Evolutionary conservation across 768 basidiomycete species (phyloP).

Genomic region (Trametes gibbosa): DNA sequence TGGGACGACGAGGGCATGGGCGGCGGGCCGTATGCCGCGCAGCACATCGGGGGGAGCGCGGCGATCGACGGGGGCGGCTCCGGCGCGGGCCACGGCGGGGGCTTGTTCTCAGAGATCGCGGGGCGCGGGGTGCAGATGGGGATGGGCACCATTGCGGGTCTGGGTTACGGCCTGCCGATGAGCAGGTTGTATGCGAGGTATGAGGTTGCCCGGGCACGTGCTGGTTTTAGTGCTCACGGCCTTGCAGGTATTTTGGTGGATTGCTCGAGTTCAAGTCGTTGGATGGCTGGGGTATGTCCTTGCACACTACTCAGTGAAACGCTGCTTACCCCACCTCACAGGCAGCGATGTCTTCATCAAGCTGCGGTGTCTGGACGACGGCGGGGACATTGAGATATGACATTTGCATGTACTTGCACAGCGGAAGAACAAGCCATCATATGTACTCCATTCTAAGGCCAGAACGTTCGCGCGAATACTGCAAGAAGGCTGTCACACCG

Average conservation of each 20-base stretch:
- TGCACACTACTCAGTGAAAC: background rate
- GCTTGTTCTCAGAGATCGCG: conserved; percentile 76
- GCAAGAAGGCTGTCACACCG: background rate
- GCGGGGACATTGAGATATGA: conserved; percentile 50
- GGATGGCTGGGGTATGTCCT: conserved; percentile 74
- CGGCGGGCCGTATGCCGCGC: conserved; percentile 76
- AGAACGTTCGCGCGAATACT: too few species aligned
- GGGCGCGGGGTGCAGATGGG: conserved; percentile 75
- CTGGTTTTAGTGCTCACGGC: conserved; percentile 22
- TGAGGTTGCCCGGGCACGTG: background rate
- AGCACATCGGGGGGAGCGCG: conserved; percentile 72
- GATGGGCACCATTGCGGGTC: conserved; percentile 85
- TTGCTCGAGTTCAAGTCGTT: conserved; percentile 77
- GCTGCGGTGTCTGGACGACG: conserved; percentile 50
- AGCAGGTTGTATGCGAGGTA: conserved; percentile 68
- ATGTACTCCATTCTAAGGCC: background rate
- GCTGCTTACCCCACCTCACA: conserved; percentile 20
- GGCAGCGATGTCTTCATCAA: conserved; percentile 56
- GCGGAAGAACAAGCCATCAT: background rate
- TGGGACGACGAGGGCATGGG: conserved; percentile 40
- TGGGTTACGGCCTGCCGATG: conserved; percentile 87
- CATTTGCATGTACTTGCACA: background rate
- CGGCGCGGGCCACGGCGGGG: conserved; percentile 35
- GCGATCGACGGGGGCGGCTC: conserved; percentile 39
- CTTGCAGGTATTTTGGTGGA: conserved; percentile 76